Percentiles rank a stretch among this genome's conserved stretches.
These are phyloP conservation scores for Mycena polygramma DNA, from an alignment of 768 basidiomycete genomes.

Conservation along the genomic window DNA sequence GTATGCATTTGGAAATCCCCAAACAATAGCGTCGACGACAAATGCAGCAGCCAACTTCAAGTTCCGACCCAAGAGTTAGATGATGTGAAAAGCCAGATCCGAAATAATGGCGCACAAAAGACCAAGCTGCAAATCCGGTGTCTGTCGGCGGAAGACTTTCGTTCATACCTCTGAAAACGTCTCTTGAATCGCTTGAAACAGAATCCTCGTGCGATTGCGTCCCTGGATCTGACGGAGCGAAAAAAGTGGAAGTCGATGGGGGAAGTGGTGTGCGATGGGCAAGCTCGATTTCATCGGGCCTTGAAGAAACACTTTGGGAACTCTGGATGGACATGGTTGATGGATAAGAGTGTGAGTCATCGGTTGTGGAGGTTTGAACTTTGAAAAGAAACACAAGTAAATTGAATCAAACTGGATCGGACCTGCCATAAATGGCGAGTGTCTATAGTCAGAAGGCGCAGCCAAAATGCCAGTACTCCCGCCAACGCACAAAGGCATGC, in stretches of 20 bases:
- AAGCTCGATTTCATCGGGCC: conserved; percentile 25
- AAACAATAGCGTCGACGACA: conserved; percentile 45
- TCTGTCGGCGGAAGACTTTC: conserved; percentile 41
- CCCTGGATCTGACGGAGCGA: background rate
- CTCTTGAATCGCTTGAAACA: background rate
- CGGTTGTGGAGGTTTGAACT: too few species aligned
- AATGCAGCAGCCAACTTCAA: conserved; percentile 43
- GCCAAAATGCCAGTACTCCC: too few species aligned
- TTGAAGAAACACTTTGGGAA: background rate
- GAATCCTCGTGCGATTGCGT: background rate
- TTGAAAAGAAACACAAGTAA: too few species aligned
- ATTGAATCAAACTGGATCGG: too few species aligned
- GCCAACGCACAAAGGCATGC: too few species aligned
- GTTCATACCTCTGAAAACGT: background rate
- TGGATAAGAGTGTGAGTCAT: too few species aligned
- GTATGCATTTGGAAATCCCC: conserved; percentile 47
- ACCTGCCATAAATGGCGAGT: too few species aligned
- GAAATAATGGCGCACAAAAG: conserved; percentile 38
- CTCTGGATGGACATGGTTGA: background rate
- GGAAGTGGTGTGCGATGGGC: conserved; percentile 27
- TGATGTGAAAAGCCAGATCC: background rate
- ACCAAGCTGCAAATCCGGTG: conserved; percentile 42
- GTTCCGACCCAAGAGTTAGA: background rate
- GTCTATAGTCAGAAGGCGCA: too few species aligned
- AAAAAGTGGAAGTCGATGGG: conserved; percentile 19